Evolutionary conservation across 345 rosid species (phyloP).

Genomic region (Cardamine chenopodiifolia): DNA sequence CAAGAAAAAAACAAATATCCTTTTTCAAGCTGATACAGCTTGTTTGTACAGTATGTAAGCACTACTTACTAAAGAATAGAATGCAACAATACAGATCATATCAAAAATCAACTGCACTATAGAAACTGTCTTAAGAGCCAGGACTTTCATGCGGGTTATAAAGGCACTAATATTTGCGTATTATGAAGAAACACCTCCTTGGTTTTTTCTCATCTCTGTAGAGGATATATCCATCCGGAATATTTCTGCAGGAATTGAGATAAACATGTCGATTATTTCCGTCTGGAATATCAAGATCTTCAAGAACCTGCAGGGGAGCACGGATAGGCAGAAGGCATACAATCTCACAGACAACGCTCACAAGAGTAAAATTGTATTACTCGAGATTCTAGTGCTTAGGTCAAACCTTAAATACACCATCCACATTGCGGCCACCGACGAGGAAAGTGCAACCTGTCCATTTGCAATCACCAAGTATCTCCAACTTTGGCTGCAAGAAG

Average conservation of each 20-base stretch:
- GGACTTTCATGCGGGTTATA: neutral
- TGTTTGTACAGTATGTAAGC: neutral
- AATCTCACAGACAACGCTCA: neutral
- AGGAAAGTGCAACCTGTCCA: constrained; percentile 77
- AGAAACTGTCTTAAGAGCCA: neutral
- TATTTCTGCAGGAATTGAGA: constrained; percentile 63
- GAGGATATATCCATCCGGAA: constrained; percentile 86
- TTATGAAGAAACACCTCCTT: constrained; percentile 21
- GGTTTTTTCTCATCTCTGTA: constrained; percentile 59
- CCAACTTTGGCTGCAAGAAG: constrained; percentile 70
- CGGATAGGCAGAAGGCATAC: constrained; percentile 10
- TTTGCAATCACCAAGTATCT: constrained; percentile 68
- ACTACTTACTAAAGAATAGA: neutral
- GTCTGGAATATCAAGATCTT: constrained; percentile 80
- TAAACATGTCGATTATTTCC: constrained; percentile 65
- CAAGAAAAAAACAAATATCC: neutral
- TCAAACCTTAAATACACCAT: constrained; percentile 78
- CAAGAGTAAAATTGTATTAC: neutral
- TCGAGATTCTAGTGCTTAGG: neutral
- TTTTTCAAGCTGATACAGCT: constrained; percentile 1
- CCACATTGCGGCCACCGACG: constrained; percentile 82
- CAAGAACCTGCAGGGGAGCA: constrained; percentile 61
- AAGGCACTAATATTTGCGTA: neutral
- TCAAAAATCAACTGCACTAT: neutral
- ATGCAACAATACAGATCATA: neutral